These are phyloP conservation scores for Penicillium paneum DNA, from an alignment of 2,329 filamentous ascomycete species.

Conservation along the genomic window DNA sequence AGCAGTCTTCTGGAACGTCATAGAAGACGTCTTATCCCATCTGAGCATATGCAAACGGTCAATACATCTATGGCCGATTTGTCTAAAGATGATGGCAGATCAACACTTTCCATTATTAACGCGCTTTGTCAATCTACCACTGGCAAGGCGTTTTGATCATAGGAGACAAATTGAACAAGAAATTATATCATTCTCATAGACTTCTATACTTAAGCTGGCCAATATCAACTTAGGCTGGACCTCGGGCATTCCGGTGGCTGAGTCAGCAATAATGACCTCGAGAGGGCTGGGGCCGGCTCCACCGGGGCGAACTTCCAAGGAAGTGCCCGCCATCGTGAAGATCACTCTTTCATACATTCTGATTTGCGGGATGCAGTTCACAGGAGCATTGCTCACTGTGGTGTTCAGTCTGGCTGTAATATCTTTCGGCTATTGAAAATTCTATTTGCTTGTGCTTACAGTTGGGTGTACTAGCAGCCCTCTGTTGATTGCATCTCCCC, in stretches of 20 bases:
- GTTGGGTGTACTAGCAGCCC: neutral
- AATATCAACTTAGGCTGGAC: neutral
- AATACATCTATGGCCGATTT: constrained; percentile 35
- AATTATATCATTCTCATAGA: neutral
- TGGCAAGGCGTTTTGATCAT: constrained; percentile 7
- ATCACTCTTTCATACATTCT: constrained; percentile 5
- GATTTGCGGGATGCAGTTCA: constrained; percentile 12
- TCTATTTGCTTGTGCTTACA: neutral
- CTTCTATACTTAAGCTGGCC: neutral
- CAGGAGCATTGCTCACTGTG: constrained; percentile 18
- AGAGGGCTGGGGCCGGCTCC: neutral
- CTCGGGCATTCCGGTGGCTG: neutral
- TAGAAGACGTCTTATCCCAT: constrained; percentile 23
- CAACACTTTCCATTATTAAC: constrained; percentile 16
- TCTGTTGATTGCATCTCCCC: constrained; percentile 17
- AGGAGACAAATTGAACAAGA: constrained; percentile 7
- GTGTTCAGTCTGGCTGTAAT: neutral
- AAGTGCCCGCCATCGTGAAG: constrained; percentile 7
- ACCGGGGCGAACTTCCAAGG: neutral
- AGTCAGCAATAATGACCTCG: neutral
- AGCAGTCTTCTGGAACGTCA: neutral
- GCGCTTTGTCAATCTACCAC: constrained; percentile 12
- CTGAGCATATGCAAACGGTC: constrained; percentile 35
- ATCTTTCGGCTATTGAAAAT: neutral
- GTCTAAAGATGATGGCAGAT: constrained; percentile 52